A percentile compares a stretch with the other conserved stretches of the same genome.
These are phyloP conservation scores for Hygrophorus pudorinus DNA, from an alignment of 768 basidiomycete genomes.

Conservation along the genomic window DNA sequence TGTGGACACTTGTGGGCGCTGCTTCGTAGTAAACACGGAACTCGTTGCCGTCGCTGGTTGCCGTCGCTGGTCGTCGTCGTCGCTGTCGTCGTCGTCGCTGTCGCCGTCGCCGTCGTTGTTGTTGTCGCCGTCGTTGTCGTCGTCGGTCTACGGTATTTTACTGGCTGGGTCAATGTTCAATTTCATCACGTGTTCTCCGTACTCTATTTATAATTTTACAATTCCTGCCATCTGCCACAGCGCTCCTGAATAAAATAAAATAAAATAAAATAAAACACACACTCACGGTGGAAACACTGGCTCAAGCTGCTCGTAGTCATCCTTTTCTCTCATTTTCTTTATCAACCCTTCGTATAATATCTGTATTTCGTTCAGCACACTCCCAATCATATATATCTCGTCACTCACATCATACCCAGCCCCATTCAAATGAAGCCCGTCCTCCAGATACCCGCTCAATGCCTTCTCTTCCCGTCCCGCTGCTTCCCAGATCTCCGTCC, in stretches of 20 bases:
- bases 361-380: conserved; percentile 24
- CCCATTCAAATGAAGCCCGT: conserved; percentile 77
- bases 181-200: conserved; percentile 11
- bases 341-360: conserved; percentile 57
- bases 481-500: conserved; percentile 63
- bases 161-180: conserved; percentile 43
- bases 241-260: too few relatives aligned
- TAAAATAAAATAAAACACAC: too few relatives aligned
- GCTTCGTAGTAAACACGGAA: too few relatives aligned
- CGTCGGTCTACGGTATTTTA: conserved; percentile 14
- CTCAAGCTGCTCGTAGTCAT: conserved; percentile 52
- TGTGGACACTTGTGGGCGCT: conserved; percentile 50
- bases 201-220: too few relatives aligned
- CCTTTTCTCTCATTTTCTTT: conserved; percentile 40
- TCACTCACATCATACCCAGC: conserved; percentile 60
- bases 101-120: neutral
- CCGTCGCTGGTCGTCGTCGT: neutral
- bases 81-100: too few relatives aligned
- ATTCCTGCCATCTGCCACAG: too few relatives aligned
- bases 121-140: neutral
- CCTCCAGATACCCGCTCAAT: conserved; percentile 44
- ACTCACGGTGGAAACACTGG: conserved; percentile 54
- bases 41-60: neutral
- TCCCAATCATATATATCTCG: neutral
- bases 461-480: conserved; percentile 51